These are phyloP conservation scores for Cymbopogon flexuosus DNA, from an alignment of 202 grass and related monocot genomes.

Conservation along the genomic window DNA sequence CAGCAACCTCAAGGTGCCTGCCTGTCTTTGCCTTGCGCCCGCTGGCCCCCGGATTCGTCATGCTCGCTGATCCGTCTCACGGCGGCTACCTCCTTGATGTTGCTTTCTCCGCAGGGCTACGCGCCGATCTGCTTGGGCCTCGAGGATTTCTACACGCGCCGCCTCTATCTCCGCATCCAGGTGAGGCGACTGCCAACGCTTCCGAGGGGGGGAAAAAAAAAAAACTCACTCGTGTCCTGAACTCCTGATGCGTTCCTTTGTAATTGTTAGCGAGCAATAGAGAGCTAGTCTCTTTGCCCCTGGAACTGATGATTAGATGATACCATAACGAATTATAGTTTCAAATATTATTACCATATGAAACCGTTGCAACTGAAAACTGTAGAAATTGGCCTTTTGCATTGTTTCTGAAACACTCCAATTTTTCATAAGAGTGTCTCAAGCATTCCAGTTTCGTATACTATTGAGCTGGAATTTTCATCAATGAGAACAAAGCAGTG, in stretches of 20 bases:
- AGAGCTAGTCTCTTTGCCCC: not conserved
- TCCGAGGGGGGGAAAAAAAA: too few species aligned
- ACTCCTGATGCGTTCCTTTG: not conserved
- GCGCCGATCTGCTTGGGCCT: conserved; percentile 85
- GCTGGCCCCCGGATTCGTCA: conserved; percentile 4
- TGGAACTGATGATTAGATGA: not conserved
- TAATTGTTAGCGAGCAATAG: conserved; percentile 1
- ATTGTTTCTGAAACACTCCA: not conserved
- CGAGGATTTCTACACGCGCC: conserved; percentile 93
- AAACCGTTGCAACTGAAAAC: not conserved
- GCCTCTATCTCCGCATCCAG: conserved; percentile 90
- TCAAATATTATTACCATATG: not conserved
- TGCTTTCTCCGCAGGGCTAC: conserved; percentile 49
- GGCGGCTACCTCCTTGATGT: not conserved
- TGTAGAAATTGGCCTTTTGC: not conserved
- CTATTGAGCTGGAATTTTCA: not conserved
- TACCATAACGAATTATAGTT: not conserved
- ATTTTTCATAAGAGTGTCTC: not conserved
- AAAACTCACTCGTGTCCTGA: too few species aligned
- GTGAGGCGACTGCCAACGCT: conserved; percentile 31
- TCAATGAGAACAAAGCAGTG: not conserved
- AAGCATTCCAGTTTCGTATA: not conserved
- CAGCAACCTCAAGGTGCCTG: conserved; percentile 64
- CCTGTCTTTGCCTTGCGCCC: not conserved
- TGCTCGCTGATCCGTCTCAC: not conserved